A percentile compares a stretch with the other conserved stretches of the same genome.
phyloP scores from a whole-genome alignment of 768 basidiomycete genomes.

The Chalciporus chontae region DNA sequence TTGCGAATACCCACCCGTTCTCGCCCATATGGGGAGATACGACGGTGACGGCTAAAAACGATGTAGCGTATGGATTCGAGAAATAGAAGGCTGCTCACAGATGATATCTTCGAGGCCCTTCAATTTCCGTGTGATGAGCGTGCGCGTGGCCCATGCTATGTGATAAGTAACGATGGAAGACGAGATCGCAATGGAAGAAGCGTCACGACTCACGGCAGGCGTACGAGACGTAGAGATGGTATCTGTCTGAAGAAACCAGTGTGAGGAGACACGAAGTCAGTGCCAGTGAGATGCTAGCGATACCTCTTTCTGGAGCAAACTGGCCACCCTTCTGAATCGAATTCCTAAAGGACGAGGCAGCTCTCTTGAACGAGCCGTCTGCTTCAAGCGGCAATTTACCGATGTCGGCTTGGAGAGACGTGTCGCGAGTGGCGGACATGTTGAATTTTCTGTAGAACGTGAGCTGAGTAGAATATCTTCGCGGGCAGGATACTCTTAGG shows the following conservation, averaged over 20 bases:
- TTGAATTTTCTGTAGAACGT: not conserved
- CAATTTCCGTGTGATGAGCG: slow-evolving; percentile 83
- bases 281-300: slow-evolving; percentile 7
- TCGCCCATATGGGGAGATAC: slow-evolving; percentile 86
- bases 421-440: slow-evolving; percentile 34
- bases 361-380: slow-evolving; percentile 69
- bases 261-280: not conserved
- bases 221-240: slow-evolving; percentile 87
- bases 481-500: slow-evolving; percentile 1
- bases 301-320: slow-evolving; percentile 77
- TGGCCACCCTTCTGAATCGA: slow-evolving; percentile 51
- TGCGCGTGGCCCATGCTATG: slow-evolving; percentile 88
- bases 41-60: slow-evolving; percentile 58
- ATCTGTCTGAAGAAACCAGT: slow-evolving; percentile 55
- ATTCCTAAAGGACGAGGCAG: slow-evolving; percentile 51
- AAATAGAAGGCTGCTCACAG: slow-evolving; percentile 42
- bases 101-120: slow-evolving; percentile 89
- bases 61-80: not conserved
- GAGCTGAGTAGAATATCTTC: not conserved
- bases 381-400: slow-evolving; percentile 47
- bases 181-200: too few relatives aligned
- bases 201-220: slow-evolving; percentile 63
- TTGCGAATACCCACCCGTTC: slow-evolving; percentile 86
- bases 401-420: slow-evolving; percentile 46
- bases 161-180: not conserved